Percentiles rank a stretch among this genome's conserved stretches.
These are phyloP conservation scores for Sporodiniella umbellata DNA, from an alignment of 371 early-diverging fungal species.

Conservation along the genomic window DNA sequence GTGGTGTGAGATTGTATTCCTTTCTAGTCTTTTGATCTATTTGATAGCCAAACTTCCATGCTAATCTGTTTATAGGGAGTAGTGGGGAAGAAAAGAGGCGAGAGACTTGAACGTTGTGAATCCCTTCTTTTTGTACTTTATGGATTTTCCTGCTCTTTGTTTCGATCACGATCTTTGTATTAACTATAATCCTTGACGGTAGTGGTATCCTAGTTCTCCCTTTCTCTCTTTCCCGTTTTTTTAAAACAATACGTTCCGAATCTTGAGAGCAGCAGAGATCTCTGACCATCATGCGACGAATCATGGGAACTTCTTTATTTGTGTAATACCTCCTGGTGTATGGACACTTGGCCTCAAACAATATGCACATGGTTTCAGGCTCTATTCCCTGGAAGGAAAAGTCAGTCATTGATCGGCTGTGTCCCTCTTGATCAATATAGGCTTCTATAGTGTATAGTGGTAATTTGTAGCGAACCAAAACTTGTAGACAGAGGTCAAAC, in stretches of 20 bases:
- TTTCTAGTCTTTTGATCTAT: neutral
- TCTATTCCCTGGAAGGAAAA: slow-evolving; percentile 8
- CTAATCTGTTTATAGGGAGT: neutral
- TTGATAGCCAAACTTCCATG: slow-evolving; percentile 10
- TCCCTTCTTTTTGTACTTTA: neutral
- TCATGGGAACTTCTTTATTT: slow-evolving; percentile 7
- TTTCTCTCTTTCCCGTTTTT: neutral
- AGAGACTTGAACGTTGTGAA: neutral
- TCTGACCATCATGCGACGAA: slow-evolving; percentile 5
- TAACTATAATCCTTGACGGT: neutral
- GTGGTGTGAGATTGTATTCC: slow-evolving; percentile 8
- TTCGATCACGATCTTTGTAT: neutral
- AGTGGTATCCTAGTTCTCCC: neutral
- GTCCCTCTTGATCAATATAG: slow-evolving; percentile 22
- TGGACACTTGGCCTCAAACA: neutral
- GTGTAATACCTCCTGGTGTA: slow-evolving; percentile 10
- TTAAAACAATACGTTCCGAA: neutral
- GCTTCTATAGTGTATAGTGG: neutral
- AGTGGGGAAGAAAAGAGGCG: neutral
- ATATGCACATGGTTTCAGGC: neutral
- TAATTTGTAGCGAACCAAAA: slow-evolving; percentile 5
- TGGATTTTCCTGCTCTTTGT: neutral
- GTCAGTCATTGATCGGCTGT: slow-evolving; percentile 1
- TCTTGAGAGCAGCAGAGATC: neutral
- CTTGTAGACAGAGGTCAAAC: neutral